Base-by-base conservation (phyloP, 108 stramenopile genomes). In the Stephanodiscus minutulus region DNA sequence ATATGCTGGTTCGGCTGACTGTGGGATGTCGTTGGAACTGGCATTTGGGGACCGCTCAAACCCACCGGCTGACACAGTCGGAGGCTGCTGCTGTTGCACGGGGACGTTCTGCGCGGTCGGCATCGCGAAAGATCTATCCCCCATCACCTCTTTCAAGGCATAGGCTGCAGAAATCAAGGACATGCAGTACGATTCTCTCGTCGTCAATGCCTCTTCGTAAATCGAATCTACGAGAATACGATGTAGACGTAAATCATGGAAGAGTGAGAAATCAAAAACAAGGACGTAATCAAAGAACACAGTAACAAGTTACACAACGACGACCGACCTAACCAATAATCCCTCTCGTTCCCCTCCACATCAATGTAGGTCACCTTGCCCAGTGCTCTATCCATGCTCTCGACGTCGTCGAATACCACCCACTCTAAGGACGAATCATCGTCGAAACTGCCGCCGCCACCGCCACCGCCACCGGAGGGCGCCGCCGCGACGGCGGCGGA, bases 301-400 rank as follows among this genome's bases (percentile, higher is more conserved):
- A 48, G 25, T 8, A 17, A 27, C 1, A 0, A 33, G 15, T 36
- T 13, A 53, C 20, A 66, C 11, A 44, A 68, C 5, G 47, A 29
- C 36, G 43, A 29, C 39, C 12, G 25, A 79, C 77, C 77, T 59
- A 80, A 53, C 84, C 84, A 89, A 67, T 93, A 93, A 37, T 88
- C 87, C 49, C 72, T 72, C 66, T 93, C 89, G 43, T 84, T 88
- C 10, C 86, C 92, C 50, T 87, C 75, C 18, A 64, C 76, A 74
- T 93, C 92, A 69, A 93, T 89, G 59, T 86, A 93, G 24, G 79
- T 83, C 22, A 90, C 81, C 50, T 59, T 70, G 21, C 92, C 92
- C 24, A 93, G 68, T 15, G 82, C 79, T 11, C 83, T 61, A 63
- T 86, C 83, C 73, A 76, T 71, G 20, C 83, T 80, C 21, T 91